phyloP scores from a whole-genome alignment of 257 asterid genomes.

The Lycium ferocissimum region DNA sequence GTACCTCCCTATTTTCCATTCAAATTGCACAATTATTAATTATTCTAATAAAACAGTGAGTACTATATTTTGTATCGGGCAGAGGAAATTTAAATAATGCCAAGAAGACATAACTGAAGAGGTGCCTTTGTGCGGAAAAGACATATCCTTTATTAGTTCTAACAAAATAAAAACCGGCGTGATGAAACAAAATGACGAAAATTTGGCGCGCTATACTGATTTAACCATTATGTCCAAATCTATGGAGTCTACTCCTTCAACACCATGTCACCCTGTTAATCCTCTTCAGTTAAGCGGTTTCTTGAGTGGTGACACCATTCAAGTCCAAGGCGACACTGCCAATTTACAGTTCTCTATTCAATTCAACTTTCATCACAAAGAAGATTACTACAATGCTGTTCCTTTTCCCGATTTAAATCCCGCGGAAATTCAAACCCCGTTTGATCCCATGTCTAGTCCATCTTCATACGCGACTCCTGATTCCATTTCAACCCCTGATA shows the following conservation, averaged over 20 bases:
- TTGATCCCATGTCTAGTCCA: slow-evolving; percentile 21
- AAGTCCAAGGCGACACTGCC: slow-evolving; percentile 46
- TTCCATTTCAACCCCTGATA: slow-evolving; percentile 21
- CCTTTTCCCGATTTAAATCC: slow-evolving; percentile 24
- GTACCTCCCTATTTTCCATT: no score
- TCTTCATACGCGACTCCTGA: slow-evolving; percentile 38
- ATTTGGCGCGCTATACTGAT: neutral
- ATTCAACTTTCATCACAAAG: slow-evolving; percentile 37
- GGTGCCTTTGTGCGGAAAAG: neutral
- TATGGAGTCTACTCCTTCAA: slow-evolving; percentile 1
- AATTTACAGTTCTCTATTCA: slow-evolving; percentile 50
- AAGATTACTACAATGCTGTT: neutral
- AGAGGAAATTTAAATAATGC: neutral
- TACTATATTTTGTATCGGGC: neutral
- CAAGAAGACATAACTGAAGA: neutral
- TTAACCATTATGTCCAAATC: neutral
- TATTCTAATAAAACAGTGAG: neutral
- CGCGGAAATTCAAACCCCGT: neutral
- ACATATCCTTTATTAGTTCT: neutral
- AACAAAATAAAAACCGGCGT: neutral
- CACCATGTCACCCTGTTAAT: slow-evolving; percentile 28
- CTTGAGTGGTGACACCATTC: slow-evolving; percentile 45
- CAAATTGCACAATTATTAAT: no score
- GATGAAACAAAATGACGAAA: neutral
- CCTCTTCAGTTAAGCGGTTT: slow-evolving; percentile 44